Evolutionary conservation across 208 protist genomes (phyloP).

Genomic region (Trypanosoma melophagium): DNA sequence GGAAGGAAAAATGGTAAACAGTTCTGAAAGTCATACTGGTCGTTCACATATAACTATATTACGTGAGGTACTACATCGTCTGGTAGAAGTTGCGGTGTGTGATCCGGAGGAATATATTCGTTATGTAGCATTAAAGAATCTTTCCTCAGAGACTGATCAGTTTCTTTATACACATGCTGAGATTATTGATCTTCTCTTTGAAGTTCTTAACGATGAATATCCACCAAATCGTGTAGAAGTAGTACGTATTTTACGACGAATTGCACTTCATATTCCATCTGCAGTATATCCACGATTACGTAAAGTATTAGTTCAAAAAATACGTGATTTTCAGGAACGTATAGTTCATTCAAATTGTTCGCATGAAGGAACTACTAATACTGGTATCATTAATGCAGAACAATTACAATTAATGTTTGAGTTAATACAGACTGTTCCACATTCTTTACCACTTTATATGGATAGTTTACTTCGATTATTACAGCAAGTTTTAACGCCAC

Average conservation of each 20-base stretch:
- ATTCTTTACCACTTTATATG: conserved; percentile 48
- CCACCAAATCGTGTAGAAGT: conserved; percentile 62
- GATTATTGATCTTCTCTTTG: conserved; percentile 64
- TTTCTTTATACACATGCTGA: conserved; percentile 68
- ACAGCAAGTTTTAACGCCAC: conserved; percentile 39
- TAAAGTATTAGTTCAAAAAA: conserved; percentile 50
- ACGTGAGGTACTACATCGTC: conserved; percentile 57
- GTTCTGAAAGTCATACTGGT: conserved; percentile 41
- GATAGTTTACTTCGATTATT: conserved; percentile 39
- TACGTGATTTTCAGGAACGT: conserved; percentile 44
- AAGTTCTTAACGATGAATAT: conserved; percentile 62
- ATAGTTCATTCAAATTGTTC: neutral
- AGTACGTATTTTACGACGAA: conserved; percentile 55
- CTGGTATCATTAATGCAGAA: conserved; percentile 19
- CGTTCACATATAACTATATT: conserved; percentile 66
- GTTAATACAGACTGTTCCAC: conserved; percentile 30
- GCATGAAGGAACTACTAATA: neutral
- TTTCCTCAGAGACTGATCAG: conserved; percentile 55
- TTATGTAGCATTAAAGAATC: conserved; percentile 46
- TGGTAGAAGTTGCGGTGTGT: conserved; percentile 67
- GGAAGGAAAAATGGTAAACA: neutral
- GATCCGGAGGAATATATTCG: conserved; percentile 73
- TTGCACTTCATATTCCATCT: conserved; percentile 55
- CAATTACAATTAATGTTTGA: conserved; percentile 40
- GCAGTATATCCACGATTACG: conserved; percentile 71